phyloP scores from a whole-genome alignment of 768 basidiomycete species.

The Tulasnella sp. region DNA sequence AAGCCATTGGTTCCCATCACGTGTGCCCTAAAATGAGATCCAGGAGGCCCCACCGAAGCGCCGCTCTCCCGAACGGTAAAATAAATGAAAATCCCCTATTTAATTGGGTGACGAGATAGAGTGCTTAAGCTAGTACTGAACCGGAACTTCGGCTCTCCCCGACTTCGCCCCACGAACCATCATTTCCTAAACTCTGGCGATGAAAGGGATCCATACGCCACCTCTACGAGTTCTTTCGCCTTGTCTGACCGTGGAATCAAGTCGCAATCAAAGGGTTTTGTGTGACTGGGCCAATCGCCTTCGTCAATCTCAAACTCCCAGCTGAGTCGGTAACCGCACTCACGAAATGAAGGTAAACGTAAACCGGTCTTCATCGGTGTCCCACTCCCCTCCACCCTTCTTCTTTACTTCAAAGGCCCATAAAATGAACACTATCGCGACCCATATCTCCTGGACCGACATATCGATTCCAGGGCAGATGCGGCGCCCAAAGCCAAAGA shows the following conservation, averaged over 20 bases:
- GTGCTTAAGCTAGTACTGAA: neutral
- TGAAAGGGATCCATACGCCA: neutral
- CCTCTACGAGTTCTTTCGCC: neutral
- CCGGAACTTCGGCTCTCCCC: neutral
- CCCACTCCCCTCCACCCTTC: neutral
- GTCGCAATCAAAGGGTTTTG: neutral
- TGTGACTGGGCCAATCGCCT: neutral
- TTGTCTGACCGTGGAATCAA: neutral
- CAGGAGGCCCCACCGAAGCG: no score
- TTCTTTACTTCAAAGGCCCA: neutral
- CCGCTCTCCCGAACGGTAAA: neutral
- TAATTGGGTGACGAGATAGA: neutral
- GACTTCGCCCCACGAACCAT: neutral
- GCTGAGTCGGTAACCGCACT: neutral
- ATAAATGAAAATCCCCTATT: neutral
- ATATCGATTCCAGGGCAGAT: constrained; percentile 16
- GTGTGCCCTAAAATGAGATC: no score
- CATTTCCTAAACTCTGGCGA: neutral
- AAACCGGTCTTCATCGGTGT: neutral
- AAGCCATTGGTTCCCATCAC: no score
- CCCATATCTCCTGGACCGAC: neutral
- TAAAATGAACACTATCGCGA: neutral
- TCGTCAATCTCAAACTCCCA: neutral
- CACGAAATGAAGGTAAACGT: constrained; percentile 1
- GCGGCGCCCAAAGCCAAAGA: constrained; percentile 15